These are phyloP conservation scores for Sordariomycetes sp. DNA, from an alignment of 2,329 filamentous ascomycete species.

Conservation along the genomic window DNA sequence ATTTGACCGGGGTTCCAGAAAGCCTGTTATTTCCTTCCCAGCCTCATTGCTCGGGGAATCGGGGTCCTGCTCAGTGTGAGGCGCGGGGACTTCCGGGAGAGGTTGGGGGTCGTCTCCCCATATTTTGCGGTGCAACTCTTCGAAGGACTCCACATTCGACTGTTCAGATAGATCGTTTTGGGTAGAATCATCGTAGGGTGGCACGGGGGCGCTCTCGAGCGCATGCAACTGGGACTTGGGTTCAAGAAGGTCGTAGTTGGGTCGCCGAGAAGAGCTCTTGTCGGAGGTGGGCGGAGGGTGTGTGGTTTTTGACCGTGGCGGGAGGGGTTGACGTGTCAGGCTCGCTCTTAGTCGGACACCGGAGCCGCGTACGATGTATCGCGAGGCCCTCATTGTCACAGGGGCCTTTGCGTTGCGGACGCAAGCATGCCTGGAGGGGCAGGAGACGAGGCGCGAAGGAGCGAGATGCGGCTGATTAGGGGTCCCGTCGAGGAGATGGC, in stretches of 20 bases:
- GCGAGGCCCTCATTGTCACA: conserved; percentile 3
- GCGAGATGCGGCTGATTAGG: neutral
- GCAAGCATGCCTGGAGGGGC: neutral
- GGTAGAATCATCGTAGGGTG: neutral
- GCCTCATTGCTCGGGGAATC: neutral
- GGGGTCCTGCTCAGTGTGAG: neutral
- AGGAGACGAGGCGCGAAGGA: neutral
- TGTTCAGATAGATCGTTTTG: neutral
- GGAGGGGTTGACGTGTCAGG: neutral
- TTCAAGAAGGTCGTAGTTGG: neutral
- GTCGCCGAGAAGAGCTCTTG: neutral
- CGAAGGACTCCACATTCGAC: neutral
- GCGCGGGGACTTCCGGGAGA: neutral
- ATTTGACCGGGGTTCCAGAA: neutral
- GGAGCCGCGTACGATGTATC: neutral
- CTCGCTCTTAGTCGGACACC: neutral
- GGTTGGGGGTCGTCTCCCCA: neutral
- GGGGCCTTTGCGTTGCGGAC: neutral
- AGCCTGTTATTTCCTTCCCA: neutral
- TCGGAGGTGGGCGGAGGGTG: neutral
- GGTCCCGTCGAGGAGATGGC: neutral
- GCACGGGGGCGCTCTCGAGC: neutral
- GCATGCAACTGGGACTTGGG: neutral
- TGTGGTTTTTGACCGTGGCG: neutral
- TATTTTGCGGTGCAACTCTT: neutral